A percentile compares a stretch with the other conserved stretches of the same genome.
Conservation (phyloP, 257 asterid species). For the Vinca minor region DNA sequence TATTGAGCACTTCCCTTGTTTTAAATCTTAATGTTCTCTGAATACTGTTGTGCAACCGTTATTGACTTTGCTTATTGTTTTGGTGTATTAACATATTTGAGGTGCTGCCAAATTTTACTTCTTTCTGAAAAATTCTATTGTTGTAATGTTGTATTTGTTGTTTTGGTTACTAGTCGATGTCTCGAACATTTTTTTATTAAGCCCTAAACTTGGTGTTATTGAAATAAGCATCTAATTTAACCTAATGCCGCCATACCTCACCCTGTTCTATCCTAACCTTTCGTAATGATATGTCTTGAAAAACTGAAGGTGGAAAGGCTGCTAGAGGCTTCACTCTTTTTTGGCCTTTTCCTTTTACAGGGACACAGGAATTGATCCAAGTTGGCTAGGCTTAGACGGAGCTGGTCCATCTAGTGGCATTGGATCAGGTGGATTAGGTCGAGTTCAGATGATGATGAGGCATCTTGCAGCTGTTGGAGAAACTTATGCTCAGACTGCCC, state of each 20-base stretch:
- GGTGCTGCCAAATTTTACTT: not conserved
- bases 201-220: not conserved
- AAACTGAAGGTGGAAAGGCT: not conserved
- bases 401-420: conserved; percentile 54
- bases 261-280: not conserved
- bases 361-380: conserved; percentile 51
- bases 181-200: not conserved
- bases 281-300: not conserved
- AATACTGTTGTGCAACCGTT: not conserved
- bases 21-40: not conserved
- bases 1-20: not conserved
- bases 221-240: not conserved
- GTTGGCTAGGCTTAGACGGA: conserved; percentile 66
- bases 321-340: not conserved
- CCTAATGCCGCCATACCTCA: not conserved
- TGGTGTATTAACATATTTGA: not conserved
- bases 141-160: not conserved
- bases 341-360: conserved; percentile 22
- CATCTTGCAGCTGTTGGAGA: conserved; percentile 91
- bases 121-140: too few species aligned
- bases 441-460: conserved; percentile 88
- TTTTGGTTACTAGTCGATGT: conserved; percentile 3
- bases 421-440: conserved; percentile 46
- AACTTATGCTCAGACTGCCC: conserved; percentile 64
- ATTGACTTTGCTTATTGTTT: not conserved